Base-by-base conservation (phyloP, 2,329 filamentous ascomycete genomes). In the Phaeomoniella chlamydospora region DNA sequence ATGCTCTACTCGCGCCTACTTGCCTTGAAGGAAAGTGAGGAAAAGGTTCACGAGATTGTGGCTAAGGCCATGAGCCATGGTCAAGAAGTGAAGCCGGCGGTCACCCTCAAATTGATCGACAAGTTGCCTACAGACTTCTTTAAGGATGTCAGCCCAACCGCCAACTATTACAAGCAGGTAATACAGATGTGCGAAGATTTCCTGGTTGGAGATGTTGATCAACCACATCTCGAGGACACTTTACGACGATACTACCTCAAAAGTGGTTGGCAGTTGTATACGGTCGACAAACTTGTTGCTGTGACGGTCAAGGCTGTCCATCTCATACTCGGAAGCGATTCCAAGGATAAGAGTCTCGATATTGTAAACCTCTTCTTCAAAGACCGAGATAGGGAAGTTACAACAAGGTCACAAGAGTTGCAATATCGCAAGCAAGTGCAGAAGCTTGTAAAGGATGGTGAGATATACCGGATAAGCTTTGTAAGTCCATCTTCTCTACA, bases 241-340 rank as follows among this genome's bases (percentile, higher is more conserved):
- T 68, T 98, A 38, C 80, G 90, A 15, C 82, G 87, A 45, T 94
- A 85, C 61, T 98, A 94, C 54, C 69, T 96, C 39, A 78, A 80
- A 52, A 81, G 77, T 45, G 90, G 90, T 4, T 98, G 88, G 80
- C 85, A 86, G 49, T 62, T 96, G 29, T 98, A 96, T 62, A 87
- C 84, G 3, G 77, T 96, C 44, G 84, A 92, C 51, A 87, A 93
- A 53, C 74, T 94, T 18, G 72, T 96, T 36, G 77, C 77, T 51
- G 80, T 80, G 1, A 72, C 94, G 29, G 80, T 80, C 39, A 69
- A 86, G 13, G 73, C 73, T n/a, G 86, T 93, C 54, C 82, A 87
- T 51, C 14, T 15, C 9, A 49, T 49, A 19, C 39, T 48, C 14
- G 41, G 43, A 11, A 74, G 74, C 3, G 90, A 98, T 48, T 70